A percentile compares a stretch with the other conserved stretches of the same genome.
These are phyloP conservation scores for Collybiopsis luxurians DNA, from an alignment of 768 basidiomycete genomes.

Conservation along the genomic window DNA sequence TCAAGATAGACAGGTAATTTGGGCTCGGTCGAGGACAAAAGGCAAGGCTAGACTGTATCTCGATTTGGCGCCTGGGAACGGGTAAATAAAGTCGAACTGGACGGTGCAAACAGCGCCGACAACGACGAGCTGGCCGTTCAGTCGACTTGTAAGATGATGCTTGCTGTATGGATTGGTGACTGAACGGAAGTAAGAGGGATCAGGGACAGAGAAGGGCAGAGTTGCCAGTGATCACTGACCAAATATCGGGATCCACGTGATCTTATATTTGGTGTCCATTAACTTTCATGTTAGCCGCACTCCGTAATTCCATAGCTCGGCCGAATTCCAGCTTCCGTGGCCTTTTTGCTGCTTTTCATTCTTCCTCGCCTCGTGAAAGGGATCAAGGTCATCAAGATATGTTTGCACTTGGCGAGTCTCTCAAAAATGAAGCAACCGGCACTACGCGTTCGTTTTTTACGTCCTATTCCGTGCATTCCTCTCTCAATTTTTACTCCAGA, in stretches of 20 bases:
- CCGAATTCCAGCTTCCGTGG: background rate
- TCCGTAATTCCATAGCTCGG: background rate
- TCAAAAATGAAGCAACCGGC: background rate
- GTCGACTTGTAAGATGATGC: slow-evolving; percentile 23
- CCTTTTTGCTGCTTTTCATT: background rate
- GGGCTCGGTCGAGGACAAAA: slow-evolving; percentile 9
- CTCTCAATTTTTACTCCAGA: slow-evolving; percentile 11
- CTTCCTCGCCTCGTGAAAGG: background rate
- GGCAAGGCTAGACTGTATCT: background rate
- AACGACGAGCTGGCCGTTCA: slow-evolving; percentile 18
- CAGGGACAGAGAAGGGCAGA: too few relatives aligned
- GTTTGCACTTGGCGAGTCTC: background rate
- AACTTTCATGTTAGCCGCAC: background rate
- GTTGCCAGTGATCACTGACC: background rate
- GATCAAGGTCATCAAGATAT: background rate
- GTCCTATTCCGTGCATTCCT: background rate
- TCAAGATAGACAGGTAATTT: background rate
- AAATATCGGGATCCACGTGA: background rate
- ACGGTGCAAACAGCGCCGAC: slow-evolving; percentile 15
- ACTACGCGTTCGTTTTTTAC: background rate
- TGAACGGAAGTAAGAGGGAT: background rate
- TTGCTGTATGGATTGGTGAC: background rate
- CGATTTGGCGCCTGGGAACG: background rate
- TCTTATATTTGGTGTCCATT: background rate
- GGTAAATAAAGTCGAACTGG: background rate